A percentile compares a stretch with the other conserved stretches of the same genome.
Conservation (phyloP, 176 grass and related monocot species). For the Triticum dicoccoides region DNA sequence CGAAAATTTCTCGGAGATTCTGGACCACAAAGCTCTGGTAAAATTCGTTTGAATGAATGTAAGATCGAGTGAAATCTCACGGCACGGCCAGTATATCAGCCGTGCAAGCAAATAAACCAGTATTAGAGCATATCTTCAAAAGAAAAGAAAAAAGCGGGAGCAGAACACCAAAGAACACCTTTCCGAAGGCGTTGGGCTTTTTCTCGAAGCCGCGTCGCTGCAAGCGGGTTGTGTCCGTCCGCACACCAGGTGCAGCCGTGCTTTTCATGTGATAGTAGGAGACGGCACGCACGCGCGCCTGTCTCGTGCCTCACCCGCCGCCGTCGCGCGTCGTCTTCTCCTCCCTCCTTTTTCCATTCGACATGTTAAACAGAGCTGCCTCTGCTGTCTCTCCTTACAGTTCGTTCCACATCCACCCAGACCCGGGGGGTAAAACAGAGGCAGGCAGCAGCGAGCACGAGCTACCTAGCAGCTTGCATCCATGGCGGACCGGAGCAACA, state of each 20-base stretch:
- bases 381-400: no score
- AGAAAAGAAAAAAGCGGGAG: background rate
- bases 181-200: background rate
- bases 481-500: background rate
- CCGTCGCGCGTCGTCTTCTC: background rate
- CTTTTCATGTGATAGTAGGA: background rate
- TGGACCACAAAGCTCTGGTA: no score
- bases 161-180: background rate
- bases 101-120: no score
- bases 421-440: background rate
- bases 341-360: background rate
- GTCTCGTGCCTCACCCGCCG: background rate
- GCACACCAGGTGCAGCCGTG: no score
- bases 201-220: background rate
- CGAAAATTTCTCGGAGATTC: no score
- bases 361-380: no score
- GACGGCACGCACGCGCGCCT: no score
- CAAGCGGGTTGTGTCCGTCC: background rate
- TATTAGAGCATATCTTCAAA: background rate
- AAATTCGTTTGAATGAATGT: no score
- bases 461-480: background rate
- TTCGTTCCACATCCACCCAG: background rate
- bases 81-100: no score
- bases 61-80: no score
- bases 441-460: no score